A percentile compares a stretch with the other conserved stretches of the same genome.
Conservation (phyloP, 345 rosid genomes). For the Bruguiera parviflora region DNA sequence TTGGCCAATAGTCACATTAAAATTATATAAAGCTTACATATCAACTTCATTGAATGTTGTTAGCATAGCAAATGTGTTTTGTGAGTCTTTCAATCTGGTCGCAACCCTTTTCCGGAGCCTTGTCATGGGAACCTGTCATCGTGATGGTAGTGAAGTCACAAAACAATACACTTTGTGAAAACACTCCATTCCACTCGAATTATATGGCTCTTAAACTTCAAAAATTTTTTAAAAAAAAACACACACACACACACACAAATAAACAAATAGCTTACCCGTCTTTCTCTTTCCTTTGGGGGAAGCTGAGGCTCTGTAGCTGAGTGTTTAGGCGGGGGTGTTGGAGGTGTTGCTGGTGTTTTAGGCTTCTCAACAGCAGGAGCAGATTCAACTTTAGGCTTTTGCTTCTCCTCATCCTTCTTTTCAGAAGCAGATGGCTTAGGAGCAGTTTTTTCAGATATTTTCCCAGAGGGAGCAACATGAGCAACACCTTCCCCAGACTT, state of each 20-base stretch:
- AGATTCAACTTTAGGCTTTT: neutral
- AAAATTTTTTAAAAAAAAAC: neutral
- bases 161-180: neutral
- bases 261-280: constrained; percentile 53
- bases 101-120: constrained; percentile 90
- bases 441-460: constrained; percentile 50
- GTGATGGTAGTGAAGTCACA: neutral
- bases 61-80: constrained; percentile 84
- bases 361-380: constrained; percentile 35
- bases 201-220: too few relatives aligned
- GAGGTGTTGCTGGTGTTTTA: constrained; percentile 32
- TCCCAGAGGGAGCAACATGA: constrained; percentile 70
- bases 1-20: neutral
- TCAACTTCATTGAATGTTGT: constrained; percentile 95
- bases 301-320: constrained; percentile 80
- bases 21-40: constrained; percentile 44
- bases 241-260: neutral
- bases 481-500: constrained; percentile 65
- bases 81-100: constrained; percentile 85
- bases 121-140: constrained; percentile 84
- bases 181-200: too few relatives aligned
- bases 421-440: constrained; percentile 13
- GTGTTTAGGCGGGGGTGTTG: constrained; percentile 51
- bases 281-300: constrained; percentile 95
- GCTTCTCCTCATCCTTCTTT: constrained; percentile 3